phyloP scores from a whole-genome alignment of 1,284 basidiomycete genomes.

The Psilocybe mexicana region DNA sequence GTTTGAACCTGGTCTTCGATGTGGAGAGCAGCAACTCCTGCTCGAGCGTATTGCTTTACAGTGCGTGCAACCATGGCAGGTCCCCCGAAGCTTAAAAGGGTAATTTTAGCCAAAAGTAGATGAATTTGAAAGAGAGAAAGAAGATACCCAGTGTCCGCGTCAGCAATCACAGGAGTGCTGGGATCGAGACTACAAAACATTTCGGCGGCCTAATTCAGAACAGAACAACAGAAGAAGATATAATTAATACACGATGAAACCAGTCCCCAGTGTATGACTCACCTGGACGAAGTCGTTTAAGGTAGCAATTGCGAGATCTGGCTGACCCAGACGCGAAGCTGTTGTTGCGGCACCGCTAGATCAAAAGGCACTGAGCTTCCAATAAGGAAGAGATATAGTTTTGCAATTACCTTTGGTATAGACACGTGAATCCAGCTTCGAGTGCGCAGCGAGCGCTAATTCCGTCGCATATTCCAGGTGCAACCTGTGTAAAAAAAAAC shows the following conservation, averaged over 20 bases:
- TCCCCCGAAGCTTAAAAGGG: constrained; percentile 61
- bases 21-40: constrained; percentile 76
- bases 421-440: constrained; percentile 73
- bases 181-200: constrained; percentile 70
- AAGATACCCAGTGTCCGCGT: constrained; percentile 55
- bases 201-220: constrained; percentile 33
- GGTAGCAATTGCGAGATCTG: constrained; percentile 81
- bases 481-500: constrained; percentile 48
- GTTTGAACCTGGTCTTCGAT: constrained; percentile 86
- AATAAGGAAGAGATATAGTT: background rate
- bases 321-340: constrained; percentile 73
- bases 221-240: background rate
- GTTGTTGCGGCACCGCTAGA: constrained; percentile 76
- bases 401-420: constrained; percentile 58
- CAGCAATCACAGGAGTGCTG: constrained; percentile 72
- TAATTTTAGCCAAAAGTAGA: background rate
- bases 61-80: constrained; percentile 78
- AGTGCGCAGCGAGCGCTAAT: constrained; percentile 79
- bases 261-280: constrained; percentile 8
- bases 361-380: constrained; percentile 34
- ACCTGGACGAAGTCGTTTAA: constrained; percentile 75
- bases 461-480: constrained; percentile 81
- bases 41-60: constrained; percentile 67
- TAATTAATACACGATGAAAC: background rate
- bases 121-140: background rate